Evolutionary conservation across 2,329 filamentous ascomycete genomes (phyloP).

Genomic region (Alternaria incomplexa): DNA sequence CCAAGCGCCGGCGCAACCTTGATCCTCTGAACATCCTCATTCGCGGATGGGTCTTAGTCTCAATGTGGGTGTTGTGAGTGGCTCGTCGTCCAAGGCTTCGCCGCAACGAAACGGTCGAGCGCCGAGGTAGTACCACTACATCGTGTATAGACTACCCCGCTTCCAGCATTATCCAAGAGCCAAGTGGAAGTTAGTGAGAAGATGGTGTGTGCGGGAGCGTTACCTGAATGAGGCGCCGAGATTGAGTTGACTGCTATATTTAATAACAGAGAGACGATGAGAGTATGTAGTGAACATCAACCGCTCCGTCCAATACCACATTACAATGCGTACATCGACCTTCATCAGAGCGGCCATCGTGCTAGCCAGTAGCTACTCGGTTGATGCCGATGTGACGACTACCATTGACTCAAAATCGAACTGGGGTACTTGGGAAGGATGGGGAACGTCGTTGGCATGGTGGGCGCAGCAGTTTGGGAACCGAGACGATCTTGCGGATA

Average conservation of each 20-base stretch:
- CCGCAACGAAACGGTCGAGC: not conserved
- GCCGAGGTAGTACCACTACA: not conserved
- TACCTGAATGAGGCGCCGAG: not conserved
- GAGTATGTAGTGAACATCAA: not conserved
- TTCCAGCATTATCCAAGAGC: not conserved
- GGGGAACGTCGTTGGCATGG: slow-evolving; percentile 14
- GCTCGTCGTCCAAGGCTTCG: not conserved
- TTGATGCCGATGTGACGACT: slow-evolving; percentile 5
- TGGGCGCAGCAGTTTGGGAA: slow-evolving; percentile 11
- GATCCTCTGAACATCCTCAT: not conserved
- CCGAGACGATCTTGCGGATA: slow-evolving; percentile 11
- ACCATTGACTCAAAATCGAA: slow-evolving; percentile 10
- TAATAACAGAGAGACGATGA: not conserved
- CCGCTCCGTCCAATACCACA: not conserved
- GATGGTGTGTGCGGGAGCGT: not conserved
- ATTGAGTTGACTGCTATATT: not conserved
- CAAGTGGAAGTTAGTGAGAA: not conserved
- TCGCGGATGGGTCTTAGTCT: not conserved
- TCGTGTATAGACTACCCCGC: not conserved
- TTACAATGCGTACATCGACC: slow-evolving; percentile 5
- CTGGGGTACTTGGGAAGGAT: slow-evolving; percentile 14
- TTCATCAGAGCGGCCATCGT: slow-evolving; percentile 1
- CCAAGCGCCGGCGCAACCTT: not conserved
- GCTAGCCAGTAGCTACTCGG: not conserved
- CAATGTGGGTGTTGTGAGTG: not conserved